phyloP scores from a whole-genome alignment of 73 alveolate genomes.

The Uronychia setigera region DNA sequence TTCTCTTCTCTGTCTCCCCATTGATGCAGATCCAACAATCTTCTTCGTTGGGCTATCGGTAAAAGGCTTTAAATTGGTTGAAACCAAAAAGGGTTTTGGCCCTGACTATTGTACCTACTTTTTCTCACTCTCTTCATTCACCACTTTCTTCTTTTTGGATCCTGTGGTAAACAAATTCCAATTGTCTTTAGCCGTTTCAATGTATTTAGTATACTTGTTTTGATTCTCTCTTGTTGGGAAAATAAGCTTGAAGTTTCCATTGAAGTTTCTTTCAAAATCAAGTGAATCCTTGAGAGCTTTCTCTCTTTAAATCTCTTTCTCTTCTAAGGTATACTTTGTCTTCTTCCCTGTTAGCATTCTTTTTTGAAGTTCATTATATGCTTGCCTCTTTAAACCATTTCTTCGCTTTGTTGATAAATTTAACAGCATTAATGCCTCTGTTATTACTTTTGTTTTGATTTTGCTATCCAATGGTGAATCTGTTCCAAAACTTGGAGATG shows the following conservation, averaged over 20 bases:
- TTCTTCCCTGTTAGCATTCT: slow-evolving; percentile 52
- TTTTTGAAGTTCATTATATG: slow-evolving; percentile 1
- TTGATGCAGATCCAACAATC: background rate
- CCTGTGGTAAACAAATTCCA: background rate
- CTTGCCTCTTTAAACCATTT: slow-evolving; percentile 7
- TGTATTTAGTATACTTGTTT: background rate
- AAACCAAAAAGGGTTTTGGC: background rate
- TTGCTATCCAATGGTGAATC: slow-evolving; percentile 83
- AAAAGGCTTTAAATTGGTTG: background rate
- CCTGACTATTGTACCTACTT: background rate
- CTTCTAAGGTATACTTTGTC: slow-evolving; percentile 36
- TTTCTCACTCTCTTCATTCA: background rate
- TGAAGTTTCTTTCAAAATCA: slow-evolving; percentile 35
- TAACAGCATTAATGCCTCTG: slow-evolving; percentile 67
- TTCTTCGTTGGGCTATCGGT: background rate
- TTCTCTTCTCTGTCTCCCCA: too few species aligned
- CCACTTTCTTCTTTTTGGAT: background rate
- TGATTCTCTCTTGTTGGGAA: background rate
- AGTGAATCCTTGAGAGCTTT: slow-evolving; percentile 31
- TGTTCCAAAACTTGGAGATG: slow-evolving; percentile 83
- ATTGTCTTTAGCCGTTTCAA: background rate
- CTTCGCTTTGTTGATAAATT: slow-evolving; percentile 49
- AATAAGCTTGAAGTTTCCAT: slow-evolving; percentile 8
- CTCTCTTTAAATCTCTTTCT: slow-evolving; percentile 1
- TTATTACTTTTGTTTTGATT: slow-evolving; percentile 69